Conservation (phyloP, 1,284 basidiomycete genomes). For the Stereum hirsutum region DNA sequence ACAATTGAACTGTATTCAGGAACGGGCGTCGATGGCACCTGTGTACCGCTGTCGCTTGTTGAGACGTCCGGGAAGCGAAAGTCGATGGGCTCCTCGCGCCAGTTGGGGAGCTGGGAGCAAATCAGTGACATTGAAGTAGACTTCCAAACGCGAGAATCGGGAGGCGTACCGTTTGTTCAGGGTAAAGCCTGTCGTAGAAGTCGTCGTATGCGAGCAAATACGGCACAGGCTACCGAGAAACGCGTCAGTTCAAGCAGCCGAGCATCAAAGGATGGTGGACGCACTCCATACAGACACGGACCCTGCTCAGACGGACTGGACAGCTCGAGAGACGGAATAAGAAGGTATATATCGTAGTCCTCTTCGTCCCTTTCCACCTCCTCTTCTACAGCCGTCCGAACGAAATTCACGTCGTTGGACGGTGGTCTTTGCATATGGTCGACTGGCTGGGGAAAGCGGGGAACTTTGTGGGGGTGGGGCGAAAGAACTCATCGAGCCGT, state of each 20-base stretch:
- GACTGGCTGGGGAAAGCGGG: too few species aligned
- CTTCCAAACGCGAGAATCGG: not conserved
- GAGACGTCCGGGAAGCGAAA: not conserved
- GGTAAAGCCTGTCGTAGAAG: not conserved
- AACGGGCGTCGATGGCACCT: not conserved
- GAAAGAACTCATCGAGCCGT: too few species aligned
- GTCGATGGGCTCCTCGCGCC: not conserved
- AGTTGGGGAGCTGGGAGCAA: not conserved
- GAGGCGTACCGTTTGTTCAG: not conserved
- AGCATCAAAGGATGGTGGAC: not conserved
- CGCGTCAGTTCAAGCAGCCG: not conserved
- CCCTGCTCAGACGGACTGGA: not conserved
- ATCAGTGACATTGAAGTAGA: not conserved
- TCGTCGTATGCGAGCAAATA: not conserved
- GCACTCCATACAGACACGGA: not conserved
- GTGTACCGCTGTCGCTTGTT: not conserved
- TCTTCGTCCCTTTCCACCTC: not conserved
- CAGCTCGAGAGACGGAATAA: slow-evolving; percentile 1
- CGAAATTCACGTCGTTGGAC: too few species aligned
- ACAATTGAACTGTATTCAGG: slow-evolving; percentile 2
- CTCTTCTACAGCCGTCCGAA: too few species aligned
- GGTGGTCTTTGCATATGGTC: too few species aligned
- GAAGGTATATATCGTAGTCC: slow-evolving; percentile 5
- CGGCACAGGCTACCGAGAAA: not conserved
- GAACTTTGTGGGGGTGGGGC: too few species aligned